Conservation (phyloP, 2,329 filamentous ascomycete species). For the Huntiella omanensis region DNA sequence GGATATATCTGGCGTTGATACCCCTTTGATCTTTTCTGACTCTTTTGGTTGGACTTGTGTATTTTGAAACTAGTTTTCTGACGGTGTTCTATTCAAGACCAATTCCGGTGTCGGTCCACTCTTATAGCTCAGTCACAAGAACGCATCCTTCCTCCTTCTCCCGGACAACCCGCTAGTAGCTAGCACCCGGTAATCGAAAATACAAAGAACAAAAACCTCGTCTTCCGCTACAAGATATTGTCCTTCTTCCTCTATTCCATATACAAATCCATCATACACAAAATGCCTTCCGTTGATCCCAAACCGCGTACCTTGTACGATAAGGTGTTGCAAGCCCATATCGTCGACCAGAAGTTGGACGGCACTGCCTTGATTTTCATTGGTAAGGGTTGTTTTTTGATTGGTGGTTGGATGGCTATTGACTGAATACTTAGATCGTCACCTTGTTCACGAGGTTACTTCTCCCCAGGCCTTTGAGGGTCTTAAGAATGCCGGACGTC, state of each 20-base stretch:
- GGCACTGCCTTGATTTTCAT: slow-evolving; percentile 89
- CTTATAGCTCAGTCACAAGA: not conserved
- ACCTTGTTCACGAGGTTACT: slow-evolving; percentile 96
- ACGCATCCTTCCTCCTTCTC: not conserved
- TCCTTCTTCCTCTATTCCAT: not conserved
- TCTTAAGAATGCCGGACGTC: slow-evolving; percentile 69
- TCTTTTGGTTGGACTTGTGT: too few relatives aligned
- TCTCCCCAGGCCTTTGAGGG: slow-evolving; percentile 98
- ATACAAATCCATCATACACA: slow-evolving; percentile 13
- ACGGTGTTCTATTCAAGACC: not conserved
- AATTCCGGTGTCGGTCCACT: not conserved
- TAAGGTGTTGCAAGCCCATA: slow-evolving; percentile 88
- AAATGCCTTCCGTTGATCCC: slow-evolving; percentile 59
- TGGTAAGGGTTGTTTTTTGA: slow-evolving; percentile 34
- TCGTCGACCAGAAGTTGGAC: slow-evolving; percentile 88
- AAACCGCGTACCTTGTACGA: slow-evolving; percentile 80
- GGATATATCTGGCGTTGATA: too few relatives aligned
- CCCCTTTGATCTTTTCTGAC: too few relatives aligned
- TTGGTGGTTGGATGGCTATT: not conserved
- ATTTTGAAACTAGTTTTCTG: not conserved
- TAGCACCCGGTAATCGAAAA: not conserved
- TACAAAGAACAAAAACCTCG: not conserved
- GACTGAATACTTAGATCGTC: slow-evolving; percentile 44
- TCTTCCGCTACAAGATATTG: not conserved
- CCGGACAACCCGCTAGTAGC: slow-evolving; percentile 5